Base-by-base conservation (phyloP, 1,284 basidiomycete species). In the Apiotrichum sp. region DNA sequence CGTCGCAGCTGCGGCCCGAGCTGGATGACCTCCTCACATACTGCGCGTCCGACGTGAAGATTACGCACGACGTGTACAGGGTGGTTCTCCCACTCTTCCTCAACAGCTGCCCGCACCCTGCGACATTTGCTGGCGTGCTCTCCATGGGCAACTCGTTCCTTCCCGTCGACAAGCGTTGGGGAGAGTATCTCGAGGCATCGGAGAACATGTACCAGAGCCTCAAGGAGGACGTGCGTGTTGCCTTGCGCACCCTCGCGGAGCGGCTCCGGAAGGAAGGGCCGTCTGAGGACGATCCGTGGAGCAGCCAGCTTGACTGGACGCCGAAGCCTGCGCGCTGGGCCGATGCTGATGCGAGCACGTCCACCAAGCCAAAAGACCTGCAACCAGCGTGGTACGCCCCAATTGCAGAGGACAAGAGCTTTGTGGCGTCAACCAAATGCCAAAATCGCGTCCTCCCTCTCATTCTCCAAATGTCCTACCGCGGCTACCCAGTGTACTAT, bases 241-340 rank as follows among this genome's bases (percentile, higher is more conserved):
- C 82, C 89, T 34, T 79, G 82, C 55, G 79, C 46, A 58, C 82
- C 32, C 78, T 98, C 29, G 93, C 93, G 0, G 78, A 81, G 58
- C 74, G 64, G 62, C 63, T 68, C 77, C 83, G 64, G 74, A 82
- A 54, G 81, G 86, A 32, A 78, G 81, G 74, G 67, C 58, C 55
- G 8, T 34, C 48, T 29, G 83, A 83, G 62, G 80, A 83, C 1
- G 88, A 95, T 72, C 82, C 85, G 2, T 98, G 93, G 93, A 77
- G 92, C 14, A 82, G 80, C 48, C 96, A 99, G 72, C 79, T 98
- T 52, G 93, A 99, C 72, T 98, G 95, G 95, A 86, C 88, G 2
- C 90, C 90, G 0, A 98, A 98, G 74, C 80, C 83, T 2, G 84
- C 86, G n/a, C 84, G 86, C 66, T 78, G 76, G 74, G n/a, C 63